These are phyloP conservation scores for Porogramme epimiltina DNA, from an alignment of 1,284 basidiomycete genomes.

Conservation along the genomic window DNA sequence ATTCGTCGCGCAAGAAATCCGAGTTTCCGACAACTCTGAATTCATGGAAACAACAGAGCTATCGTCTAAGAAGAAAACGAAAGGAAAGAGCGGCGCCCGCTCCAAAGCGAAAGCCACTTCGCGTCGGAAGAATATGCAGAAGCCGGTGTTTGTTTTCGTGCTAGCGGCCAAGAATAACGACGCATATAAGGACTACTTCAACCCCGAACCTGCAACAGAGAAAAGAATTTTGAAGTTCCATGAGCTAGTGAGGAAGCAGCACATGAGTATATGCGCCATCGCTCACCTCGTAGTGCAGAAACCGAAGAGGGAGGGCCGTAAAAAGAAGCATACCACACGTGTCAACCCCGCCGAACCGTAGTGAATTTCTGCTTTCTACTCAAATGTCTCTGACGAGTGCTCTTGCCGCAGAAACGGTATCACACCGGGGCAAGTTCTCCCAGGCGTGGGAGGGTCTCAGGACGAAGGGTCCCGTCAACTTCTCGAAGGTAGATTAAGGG, in stretches of 20 bases:
- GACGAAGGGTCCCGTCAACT: constrained; percentile 57
- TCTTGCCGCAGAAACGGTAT: background rate
- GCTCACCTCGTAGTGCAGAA: constrained; percentile 26
- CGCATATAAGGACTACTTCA: constrained; percentile 68
- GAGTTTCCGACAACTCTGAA: constrained; percentile 52
- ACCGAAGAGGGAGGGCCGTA: constrained; percentile 28
- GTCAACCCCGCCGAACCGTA: constrained; percentile 23
- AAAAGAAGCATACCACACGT: constrained; percentile 15
- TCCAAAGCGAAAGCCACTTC: constrained; percentile 20
- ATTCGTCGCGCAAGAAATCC: constrained; percentile 57
- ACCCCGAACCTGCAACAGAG: constrained; percentile 59
- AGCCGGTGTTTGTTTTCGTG: constrained; percentile 60
- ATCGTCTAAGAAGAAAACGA: constrained; percentile 42
- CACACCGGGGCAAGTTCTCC: no score
- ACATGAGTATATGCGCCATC: background rate
- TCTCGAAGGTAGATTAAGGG: constrained; percentile 2
- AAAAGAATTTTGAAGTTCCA: constrained; percentile 58
- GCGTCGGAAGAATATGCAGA: constrained; percentile 54
- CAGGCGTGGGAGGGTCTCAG: constrained; percentile 37
- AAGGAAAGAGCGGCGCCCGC: constrained; percentile 38
- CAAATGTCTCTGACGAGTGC: constrained; percentile 9
- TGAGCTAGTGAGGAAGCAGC: constrained; percentile 47
- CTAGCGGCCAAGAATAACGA: constrained; percentile 42
- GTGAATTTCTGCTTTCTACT: constrained; percentile 3
- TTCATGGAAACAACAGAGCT: constrained; percentile 45